These are phyloP conservation scores for Thraustochytrium striatum DNA, from an alignment of 352 stramenopile species.

Conservation along the genomic window DNA sequence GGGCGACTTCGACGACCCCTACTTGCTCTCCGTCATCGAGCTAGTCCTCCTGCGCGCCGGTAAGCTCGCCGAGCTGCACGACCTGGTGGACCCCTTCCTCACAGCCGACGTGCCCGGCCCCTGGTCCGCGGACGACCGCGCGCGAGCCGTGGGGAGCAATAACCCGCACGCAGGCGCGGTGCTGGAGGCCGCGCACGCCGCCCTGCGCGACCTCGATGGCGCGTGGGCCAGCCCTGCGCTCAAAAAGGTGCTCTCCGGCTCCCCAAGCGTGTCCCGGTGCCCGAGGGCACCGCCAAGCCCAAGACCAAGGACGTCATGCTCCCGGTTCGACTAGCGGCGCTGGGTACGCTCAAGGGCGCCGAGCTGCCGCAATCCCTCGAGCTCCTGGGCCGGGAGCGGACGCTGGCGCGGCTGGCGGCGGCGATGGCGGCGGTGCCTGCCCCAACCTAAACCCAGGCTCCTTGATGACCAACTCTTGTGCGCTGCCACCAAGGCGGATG, in stretches of 20 bases:
- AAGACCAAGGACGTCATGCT: slow-evolving; percentile 30
- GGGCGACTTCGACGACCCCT: background rate
- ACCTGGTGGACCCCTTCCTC: slow-evolving; percentile 19
- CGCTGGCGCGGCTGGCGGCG: slow-evolving; percentile 13
- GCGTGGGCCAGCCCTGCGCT: background rate
- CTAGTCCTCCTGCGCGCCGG: background rate
- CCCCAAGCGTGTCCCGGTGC: background rate
- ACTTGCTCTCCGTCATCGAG: background rate
- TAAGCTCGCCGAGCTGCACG: background rate
- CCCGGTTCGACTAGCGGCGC: slow-evolving; percentile 11
- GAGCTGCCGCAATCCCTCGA: background rate
- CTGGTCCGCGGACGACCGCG: background rate
- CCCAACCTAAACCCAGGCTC: too few species aligned
- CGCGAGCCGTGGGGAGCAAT: too few species aligned
- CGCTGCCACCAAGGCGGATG: too few species aligned
- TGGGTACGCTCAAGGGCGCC: background rate
- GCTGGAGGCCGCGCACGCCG: too few species aligned
- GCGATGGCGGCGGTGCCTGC: too few species aligned
- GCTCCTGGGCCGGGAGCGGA: background rate
- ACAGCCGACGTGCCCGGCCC: background rate
- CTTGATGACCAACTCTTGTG: too few species aligned
- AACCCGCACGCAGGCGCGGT: background rate
- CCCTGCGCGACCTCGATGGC: background rate
- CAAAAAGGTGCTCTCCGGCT: background rate
- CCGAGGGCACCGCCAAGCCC: background rate